Base-by-base conservation (phyloP, 805 yeast species). In the Myxozyma monticola region DNA sequence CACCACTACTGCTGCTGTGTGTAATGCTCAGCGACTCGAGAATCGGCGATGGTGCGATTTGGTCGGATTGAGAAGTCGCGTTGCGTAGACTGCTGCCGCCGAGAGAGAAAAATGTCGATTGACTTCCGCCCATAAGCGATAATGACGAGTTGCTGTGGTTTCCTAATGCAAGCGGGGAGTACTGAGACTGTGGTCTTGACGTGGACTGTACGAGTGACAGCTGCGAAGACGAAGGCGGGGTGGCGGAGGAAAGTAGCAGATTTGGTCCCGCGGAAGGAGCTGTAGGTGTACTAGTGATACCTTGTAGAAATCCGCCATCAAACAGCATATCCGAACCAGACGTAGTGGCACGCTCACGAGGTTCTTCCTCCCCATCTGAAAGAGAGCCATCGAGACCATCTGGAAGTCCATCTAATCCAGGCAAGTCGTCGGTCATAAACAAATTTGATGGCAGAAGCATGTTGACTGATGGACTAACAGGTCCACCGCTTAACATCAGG, bases 391-490 rank as follows among this genome's bases (percentile, higher is more conserved):
- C n/a, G n/a, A n/a, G n/a, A n/a, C n/a, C n/a, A n/a, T n/a, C n/a
- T n/a, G n/a, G n/a, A n/a, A n/a, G n/a, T n/a, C n/a, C n/a, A n/a
- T n/a, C n/a, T n/a, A 9, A 10, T 28, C 12, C 31, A 3, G 49
- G 31, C 24, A 42, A n/a, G 24, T 52, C 57, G 38, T 54, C 59
- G 28, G 50, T 47, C 25, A 45, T 61, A 42, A 66, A 63, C 38
- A 72, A 48, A 43, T 68, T 60, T 2, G 74, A 62, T 2, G 76
- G 76, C 15, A 71, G 51, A 9, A 70, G 62, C 47, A 64, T 62
- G 44, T 69, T 67, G 29, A 69, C 65, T 17, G 69, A 60, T 6
- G 71, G 73, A 20, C 67, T 71, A 33, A 64, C 37, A 7, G 66
- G 65, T 4, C 61, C 68, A 10, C 60, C 67, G 4, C 52, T 48